Base-by-base conservation (phyloP, 257 asterid genomes). In the Hygrophila difformis region DNA sequence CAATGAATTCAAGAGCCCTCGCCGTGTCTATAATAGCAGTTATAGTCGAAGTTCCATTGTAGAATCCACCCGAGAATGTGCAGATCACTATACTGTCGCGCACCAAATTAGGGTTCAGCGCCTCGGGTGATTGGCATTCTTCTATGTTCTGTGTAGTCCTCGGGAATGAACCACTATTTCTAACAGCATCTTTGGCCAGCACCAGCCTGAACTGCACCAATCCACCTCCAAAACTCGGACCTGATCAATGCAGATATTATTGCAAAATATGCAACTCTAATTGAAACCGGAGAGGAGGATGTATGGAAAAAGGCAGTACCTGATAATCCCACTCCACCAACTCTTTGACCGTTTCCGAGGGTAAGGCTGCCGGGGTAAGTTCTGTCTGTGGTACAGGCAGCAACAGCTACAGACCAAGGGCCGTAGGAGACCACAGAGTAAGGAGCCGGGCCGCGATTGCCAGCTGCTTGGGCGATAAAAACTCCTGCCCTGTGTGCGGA, bases 351-450 rank as follows among this genome's bases (percentile, higher is more conserved):
- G 44, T 72, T 48, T n/a, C 96, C 98, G 5, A 89, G 92, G 65
- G 74, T 39, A 13, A 89, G 92, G 46, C 79, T 60, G 17, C 82
- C 92, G 0, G 94, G 94, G 51, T 82, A 89, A 34, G 49, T 76
- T 72, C 98, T 74, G 65, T 82, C 94, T 1, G 84, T 89, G 57
- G 55, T 60, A 44, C 79, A 68, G 44, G 98, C 68, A 4, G 88
- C 98, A 17, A 80, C 93, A 3, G 92, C 88, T 2, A 77, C 53
- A 9, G 67, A 60, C 98, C 96, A 82, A 3, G 98, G 98, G 74
- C 93, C 79, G 64, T 77, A 89, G 5, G 98, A 82, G 18, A 78
- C 74, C 6, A 86, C 84, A 8, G 76, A 36, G 65, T 76, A 85
- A 39, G 94, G 93, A 16, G 72, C 68, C 0, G 96, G 98, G n/a